Percentiles rank a stretch among this genome's conserved stretches.
These are phyloP conservation scores for Cercospora berteroae DNA, from an alignment of 2,329 filamentous ascomycete species.

Conservation along the genomic window DNA sequence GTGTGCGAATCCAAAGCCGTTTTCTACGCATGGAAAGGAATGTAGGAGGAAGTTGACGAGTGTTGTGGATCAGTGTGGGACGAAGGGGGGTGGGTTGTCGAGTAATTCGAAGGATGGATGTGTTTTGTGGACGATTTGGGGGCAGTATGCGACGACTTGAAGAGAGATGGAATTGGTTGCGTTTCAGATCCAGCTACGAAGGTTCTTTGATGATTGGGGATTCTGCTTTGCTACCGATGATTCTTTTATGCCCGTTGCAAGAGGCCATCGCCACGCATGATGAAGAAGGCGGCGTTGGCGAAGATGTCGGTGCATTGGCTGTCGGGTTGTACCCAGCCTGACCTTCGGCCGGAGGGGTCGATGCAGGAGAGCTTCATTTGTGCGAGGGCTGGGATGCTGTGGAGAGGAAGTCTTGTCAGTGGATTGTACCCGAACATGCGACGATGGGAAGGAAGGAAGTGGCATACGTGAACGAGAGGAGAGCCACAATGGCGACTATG, in stretches of 20 bases:
- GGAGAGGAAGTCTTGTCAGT: background rate
- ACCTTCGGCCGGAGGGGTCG: background rate
- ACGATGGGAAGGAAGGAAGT: background rate
- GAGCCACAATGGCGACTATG: background rate
- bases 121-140: constrained; percentile 19
- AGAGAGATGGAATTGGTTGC: background rate
- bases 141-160: background rate
- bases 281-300: background rate
- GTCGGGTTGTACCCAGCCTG: background rate
- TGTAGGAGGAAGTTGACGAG: constrained; percentile 13
- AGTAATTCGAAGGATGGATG: constrained; percentile 19
- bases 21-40: constrained; percentile 15
- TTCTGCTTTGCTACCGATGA: background rate
- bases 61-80: constrained; percentile 17
- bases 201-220: background rate
- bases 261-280: background rate
- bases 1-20: constrained; percentile 9
- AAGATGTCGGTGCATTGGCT: background rate
- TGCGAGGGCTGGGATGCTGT: background rate
- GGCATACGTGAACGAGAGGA: background rate
- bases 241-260: background rate
- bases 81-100: constrained; percentile 15
- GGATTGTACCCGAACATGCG: background rate
- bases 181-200: background rate
- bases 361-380: background rate